These are phyloP conservation scores for Penicillium carneum DNA, from an alignment of 2,329 filamentous ascomycete genomes.

Conservation along the genomic window DNA sequence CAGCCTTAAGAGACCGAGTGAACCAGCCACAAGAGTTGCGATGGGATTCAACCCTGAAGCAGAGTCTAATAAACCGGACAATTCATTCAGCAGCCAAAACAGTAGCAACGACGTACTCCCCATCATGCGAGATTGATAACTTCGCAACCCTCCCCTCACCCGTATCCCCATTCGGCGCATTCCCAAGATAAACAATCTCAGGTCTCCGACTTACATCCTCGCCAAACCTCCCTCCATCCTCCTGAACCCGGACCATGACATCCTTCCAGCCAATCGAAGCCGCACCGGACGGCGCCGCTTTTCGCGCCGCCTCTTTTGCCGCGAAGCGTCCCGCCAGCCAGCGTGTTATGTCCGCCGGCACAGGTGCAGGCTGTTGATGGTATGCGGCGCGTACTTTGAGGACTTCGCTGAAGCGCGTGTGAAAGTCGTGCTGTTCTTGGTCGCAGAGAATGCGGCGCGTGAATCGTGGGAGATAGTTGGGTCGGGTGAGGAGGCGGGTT, in stretches of 20 bases:
- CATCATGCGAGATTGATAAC: slow-evolving; percentile 87
- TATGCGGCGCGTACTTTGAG: slow-evolving; percentile 7
- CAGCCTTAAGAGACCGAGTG: neutral
- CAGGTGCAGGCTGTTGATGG: neutral
- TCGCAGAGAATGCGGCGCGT: slow-evolving; percentile 52
- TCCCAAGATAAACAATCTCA: slow-evolving; percentile 48
- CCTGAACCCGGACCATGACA: slow-evolving; percentile 56
- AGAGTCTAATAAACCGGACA: neutral
- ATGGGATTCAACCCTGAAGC: neutral
- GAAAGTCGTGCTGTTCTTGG: slow-evolving; percentile 50
- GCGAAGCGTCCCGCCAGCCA: slow-evolving; percentile 66
- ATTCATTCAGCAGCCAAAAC: slow-evolving; percentile 49
- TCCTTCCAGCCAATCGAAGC: slow-evolving; percentile 68
- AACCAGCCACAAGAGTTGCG: neutral
- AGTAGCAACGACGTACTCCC: slow-evolving; percentile 71
- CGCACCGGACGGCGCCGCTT: slow-evolving; percentile 67
- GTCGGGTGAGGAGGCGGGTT: slow-evolving; percentile 60
- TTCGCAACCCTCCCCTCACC: slow-evolving; percentile 64
- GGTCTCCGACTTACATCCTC: slow-evolving; percentile 42
- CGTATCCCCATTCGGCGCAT: slow-evolving; percentile 21
- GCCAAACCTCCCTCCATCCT: slow-evolving; percentile 20
- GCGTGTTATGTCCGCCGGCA: slow-evolving; percentile 48
- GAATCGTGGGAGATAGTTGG: slow-evolving; percentile 51
- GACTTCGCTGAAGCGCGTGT: slow-evolving; percentile 40
- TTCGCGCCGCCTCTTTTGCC: slow-evolving; percentile 77